Evolutionary conservation across 768 basidiomycete genomes (phyloP), one percentile per base, ranked within the genome.

Genomic region (Lactifluus rugatus): DNA sequence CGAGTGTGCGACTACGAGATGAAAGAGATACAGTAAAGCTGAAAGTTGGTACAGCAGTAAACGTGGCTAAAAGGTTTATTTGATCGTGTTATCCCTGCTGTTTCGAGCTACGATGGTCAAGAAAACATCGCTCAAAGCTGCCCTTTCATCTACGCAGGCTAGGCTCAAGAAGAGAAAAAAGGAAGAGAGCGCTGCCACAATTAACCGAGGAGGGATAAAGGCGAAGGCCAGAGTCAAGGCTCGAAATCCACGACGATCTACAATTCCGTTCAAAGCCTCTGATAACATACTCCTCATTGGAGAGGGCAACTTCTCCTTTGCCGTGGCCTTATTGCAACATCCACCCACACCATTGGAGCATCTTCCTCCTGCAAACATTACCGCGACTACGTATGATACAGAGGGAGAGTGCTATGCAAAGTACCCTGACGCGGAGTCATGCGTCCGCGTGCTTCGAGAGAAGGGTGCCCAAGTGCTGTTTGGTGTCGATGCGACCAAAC

Each of bases 301-400:
- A 9, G 95, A 98, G 75, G 95, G 92, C 11, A 91, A 97, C 70
- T 97, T 98, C 67, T 95, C 94, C 1, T 98, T 90, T 65, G 78
- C 93, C 2, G 81, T 80, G 26, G 84, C 93, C 16, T 76, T 97
- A 16, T 70, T 89, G 26, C 64, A 74, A 13, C 64, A 74, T 51
- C 76, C 81, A 0, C 75, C 77, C 2, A 56, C 71, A 34, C 68
- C 71, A 7, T 67, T 89, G 45, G 74, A 74, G 31, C 71, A 76
- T 61, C 72, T 91, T 2, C 80, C 83, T 0, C 74, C 84, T 0
- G 69, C 66, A n/a, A 89, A 88, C 63, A 69, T 98, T 48, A 81
- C 85, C 0, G 89, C 93, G 5, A 97, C 93, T 1, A 79, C 90
- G 0, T 92, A 87, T 69, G 95, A 98, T 70, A 75, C 80, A 0